phyloP scores from a whole-genome alignment of 768 basidiomycete species.

The Royoungia palumana region DNA sequence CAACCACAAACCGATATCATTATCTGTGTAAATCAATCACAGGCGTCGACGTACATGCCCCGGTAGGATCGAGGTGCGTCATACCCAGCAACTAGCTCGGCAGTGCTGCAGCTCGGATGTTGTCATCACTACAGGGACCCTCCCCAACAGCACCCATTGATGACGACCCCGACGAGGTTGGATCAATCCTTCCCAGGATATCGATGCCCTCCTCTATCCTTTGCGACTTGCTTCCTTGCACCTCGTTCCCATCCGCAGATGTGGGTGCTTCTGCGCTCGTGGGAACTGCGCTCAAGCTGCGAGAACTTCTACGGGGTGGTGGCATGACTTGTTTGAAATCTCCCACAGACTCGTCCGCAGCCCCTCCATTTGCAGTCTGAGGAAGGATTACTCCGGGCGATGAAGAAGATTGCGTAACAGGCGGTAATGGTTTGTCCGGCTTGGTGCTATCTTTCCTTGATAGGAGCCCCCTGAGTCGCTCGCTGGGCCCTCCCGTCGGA shows the following conservation, averaged over 20 bases:
- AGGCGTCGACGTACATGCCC: neutral
- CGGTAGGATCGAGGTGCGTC: neutral
- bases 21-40: conserved; percentile 10
- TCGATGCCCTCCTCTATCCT: conserved; percentile 4
- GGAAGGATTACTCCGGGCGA: conserved; percentile 14
- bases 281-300: conserved; percentile 5
- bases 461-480: conserved; percentile 38
- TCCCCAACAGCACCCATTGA: neutral
- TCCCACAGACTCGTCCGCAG: conserved; percentile 11
- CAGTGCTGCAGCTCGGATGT: neutral
- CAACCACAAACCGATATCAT: conserved; percentile 11
- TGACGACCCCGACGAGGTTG: conserved; percentile 8
- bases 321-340: conserved; percentile 19
- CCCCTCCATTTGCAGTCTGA: conserved; percentile 11
- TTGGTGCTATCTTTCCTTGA: conserved; percentile 26
- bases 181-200: conserved; percentile 5
- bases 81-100: conserved; percentile 9
- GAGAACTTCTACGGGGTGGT: conserved; percentile 23
- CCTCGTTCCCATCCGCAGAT: conserved; percentile 4
- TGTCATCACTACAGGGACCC: conserved; percentile 11
- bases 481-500: conserved; percentile 27
- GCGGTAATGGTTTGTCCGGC: conserved; percentile 28
- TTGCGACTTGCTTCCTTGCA: conserved; percentile 1
- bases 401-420: conserved; percentile 25
- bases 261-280: conserved; percentile 4